Evolutionary conservation across 805 yeast genomes (phyloP).

Genomic region (Torulaspora delbrueckii): DNA sequence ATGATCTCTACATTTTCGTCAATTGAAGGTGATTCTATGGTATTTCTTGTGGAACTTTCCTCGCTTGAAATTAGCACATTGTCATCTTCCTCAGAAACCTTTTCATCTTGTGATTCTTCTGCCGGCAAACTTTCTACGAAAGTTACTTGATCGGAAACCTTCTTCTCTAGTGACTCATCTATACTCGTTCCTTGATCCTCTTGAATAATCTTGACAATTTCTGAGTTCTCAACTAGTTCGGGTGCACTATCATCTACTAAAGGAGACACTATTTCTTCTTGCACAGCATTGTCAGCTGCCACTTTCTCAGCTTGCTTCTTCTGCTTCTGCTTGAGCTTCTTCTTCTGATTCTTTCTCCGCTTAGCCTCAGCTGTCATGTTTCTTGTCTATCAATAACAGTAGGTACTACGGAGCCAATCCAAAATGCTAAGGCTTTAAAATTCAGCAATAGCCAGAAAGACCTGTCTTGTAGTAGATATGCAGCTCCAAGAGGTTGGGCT

Average conservation of each 20-base stretch:
- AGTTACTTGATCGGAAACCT: conserved; percentile 1
- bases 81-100: neutral
- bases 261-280: conserved; percentile 1
- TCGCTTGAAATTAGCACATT: neutral
- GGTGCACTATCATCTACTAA: neutral
- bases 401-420: neutral
- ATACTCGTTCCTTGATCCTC: neutral
- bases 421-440: neutral
- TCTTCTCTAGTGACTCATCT: neutral
- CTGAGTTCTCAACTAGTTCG: neutral
- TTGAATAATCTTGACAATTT: neutral
- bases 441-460: neutral
- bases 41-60: too few species aligned
- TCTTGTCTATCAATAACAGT: conserved; percentile 5
- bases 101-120: neutral
- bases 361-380: conserved; percentile 28
- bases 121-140: neutral
- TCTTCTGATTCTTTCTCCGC: conserved; percentile 35
- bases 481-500: neutral
- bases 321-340: conserved; percentile 33
- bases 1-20: neutral
- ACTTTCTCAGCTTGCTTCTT: conserved; percentile 25
- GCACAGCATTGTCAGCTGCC: neutral
- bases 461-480: neutral
- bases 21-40: neutral